Conservation (phyloP, 352 stramenopile genomes). For the Stephanocyclus meneghinianus region DNA sequence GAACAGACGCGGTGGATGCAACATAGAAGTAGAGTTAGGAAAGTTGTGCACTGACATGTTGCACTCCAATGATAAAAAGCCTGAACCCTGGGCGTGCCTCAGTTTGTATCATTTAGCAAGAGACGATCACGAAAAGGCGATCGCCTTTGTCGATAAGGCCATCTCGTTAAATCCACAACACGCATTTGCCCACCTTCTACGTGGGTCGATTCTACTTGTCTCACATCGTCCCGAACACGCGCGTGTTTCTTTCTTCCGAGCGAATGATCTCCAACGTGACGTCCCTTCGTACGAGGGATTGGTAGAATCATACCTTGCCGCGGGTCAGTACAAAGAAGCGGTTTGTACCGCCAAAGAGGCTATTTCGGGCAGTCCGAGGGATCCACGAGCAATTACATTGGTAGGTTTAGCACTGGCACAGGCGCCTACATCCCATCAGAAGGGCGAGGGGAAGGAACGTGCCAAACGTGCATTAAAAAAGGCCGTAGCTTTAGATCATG, state of each 20-base stretch:
- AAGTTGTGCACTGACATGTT: slow-evolving; percentile 71
- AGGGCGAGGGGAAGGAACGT: slow-evolving; percentile 62
- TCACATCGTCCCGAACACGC: slow-evolving; percentile 76
- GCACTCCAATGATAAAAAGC: slow-evolving; percentile 72
- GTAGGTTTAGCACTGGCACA: slow-evolving; percentile 79
- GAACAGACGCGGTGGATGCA: slow-evolving; percentile 23
- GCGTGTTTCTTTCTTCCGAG: slow-evolving; percentile 75
- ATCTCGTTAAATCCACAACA: slow-evolving; percentile 76
- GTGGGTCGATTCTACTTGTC: slow-evolving; percentile 75
- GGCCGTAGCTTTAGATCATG: slow-evolving; percentile 73
- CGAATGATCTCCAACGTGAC: slow-evolving; percentile 76
- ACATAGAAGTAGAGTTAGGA: slow-evolving; percentile 64
- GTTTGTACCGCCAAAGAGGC: slow-evolving; percentile 80
- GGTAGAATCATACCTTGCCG: slow-evolving; percentile 75
- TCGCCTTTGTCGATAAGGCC: slow-evolving; percentile 79
- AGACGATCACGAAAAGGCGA: slow-evolving; percentile 74
- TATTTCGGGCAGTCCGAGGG: slow-evolving; percentile 66
- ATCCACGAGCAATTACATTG: slow-evolving; percentile 76
- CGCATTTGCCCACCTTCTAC: slow-evolving; percentile 70
- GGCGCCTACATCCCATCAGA: slow-evolving; percentile 49
- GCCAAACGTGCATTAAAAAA: slow-evolving; percentile 78
- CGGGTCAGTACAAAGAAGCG: slow-evolving; percentile 77
- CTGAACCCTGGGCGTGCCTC: slow-evolving; percentile 77
- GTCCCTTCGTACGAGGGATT: slow-evolving; percentile 78
- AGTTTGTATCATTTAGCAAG: slow-evolving; percentile 76